Percentiles rank a stretch among this genome's conserved stretches.
These are phyloP conservation scores for Zalaria obscura DNA, from an alignment of 2,329 filamentous ascomycete genomes.

Conservation along the genomic window DNA sequence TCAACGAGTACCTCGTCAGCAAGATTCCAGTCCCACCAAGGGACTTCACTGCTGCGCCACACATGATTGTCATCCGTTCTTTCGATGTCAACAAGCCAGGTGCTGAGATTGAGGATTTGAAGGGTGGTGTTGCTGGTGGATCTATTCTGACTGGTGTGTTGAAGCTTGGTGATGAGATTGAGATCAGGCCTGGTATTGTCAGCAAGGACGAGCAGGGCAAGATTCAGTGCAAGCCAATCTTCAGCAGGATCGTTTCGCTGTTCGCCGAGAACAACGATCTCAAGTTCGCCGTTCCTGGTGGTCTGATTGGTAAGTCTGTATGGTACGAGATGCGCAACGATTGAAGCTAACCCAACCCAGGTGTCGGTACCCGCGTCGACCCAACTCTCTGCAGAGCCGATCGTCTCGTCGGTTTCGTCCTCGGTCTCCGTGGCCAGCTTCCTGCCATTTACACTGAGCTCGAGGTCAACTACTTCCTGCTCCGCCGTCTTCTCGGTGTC, in stretches of 20 bases:
- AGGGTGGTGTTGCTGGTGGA: constrained; percentile 96
- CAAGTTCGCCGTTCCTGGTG: constrained; percentile 95
- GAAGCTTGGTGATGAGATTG: constrained; percentile 94
- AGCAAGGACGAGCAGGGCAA: constrained; percentile 86
- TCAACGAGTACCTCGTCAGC: constrained; percentile 90
- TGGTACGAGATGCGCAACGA: too few species aligned
- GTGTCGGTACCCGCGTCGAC: constrained; percentile 94
- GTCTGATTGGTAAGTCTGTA: constrained; percentile 54
- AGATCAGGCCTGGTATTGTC: constrained; percentile 97
- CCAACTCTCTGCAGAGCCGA: constrained; percentile 97
- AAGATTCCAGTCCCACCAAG: constrained; percentile 84
- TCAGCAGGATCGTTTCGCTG: constrained; percentile 83
- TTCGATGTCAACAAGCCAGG: constrained; percentile 99
- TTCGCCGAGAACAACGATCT: constrained; percentile 98
- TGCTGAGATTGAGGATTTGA: constrained; percentile 94
- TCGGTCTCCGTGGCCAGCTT: constrained; percentile 83
- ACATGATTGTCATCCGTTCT: constrained; percentile 98
- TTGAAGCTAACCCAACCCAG: constrained; percentile 11
- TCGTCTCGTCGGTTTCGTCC: constrained; percentile 94
- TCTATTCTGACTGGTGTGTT: constrained; percentile 92
- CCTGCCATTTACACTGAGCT: constrained; percentile 97
- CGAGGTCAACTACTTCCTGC: constrained; percentile 98
- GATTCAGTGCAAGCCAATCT: constrained; percentile 94
- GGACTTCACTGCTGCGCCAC: constrained; percentile 82
- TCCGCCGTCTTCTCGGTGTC: constrained; percentile 86